These are phyloP conservation scores for Fagopyrum tataricum DNA, from an alignment of 148 eudicot species.

Conservation along the genomic window DNA sequence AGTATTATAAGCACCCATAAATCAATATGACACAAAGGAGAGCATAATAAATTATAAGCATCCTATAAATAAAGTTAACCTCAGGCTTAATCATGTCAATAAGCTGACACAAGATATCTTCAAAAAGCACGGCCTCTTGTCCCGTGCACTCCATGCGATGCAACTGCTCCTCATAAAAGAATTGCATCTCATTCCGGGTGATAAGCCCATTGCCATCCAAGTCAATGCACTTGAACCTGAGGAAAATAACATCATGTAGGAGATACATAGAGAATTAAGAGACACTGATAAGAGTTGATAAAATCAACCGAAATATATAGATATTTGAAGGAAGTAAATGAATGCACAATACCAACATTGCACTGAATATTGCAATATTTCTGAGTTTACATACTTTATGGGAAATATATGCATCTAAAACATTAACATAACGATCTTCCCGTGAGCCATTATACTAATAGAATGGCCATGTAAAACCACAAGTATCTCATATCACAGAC, in stretches of 20 bases:
- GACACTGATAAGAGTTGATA: not conserved
- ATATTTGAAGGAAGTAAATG: not conserved
- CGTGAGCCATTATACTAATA: not conserved
- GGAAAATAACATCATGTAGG: not conserved
- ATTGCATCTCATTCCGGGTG: slow-evolving; percentile 91
- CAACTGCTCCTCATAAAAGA: slow-evolving; percentile 94
- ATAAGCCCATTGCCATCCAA: slow-evolving; percentile 83
- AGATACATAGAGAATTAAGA: not conserved
- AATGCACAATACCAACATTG: not conserved
- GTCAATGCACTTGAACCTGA: slow-evolving; percentile 97
- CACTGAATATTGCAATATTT: not conserved
- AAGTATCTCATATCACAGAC: not conserved
- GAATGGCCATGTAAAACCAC: not conserved
- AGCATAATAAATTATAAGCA: not conserved
- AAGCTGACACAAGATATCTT: slow-evolving; percentile 94
- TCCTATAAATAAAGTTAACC: slow-evolving; percentile 30
- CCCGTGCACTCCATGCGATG: slow-evolving; percentile 99
- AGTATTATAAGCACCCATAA: not conserved
- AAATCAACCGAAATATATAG: not conserved
- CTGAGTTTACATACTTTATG: not conserved
- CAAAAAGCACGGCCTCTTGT: slow-evolving; percentile 95
- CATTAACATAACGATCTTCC: not conserved
- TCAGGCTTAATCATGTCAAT: slow-evolving; percentile 91
- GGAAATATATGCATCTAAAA: not conserved
- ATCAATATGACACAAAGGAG: not conserved